Evolutionary conservation across 129 eudicot genomes (phyloP).

Genomic region (Helianthus tuberosus): DNA sequence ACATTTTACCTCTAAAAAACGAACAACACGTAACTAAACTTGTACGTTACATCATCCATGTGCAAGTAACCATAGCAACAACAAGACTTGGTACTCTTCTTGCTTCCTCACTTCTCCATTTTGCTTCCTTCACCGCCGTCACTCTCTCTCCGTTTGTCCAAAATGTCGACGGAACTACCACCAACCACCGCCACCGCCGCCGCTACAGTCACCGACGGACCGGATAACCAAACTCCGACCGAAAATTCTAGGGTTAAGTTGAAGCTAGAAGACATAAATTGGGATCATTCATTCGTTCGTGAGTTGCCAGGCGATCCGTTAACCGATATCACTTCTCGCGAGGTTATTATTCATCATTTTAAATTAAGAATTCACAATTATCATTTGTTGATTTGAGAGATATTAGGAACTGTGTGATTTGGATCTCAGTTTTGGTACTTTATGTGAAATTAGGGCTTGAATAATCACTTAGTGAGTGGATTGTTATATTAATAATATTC

Average conservation of each 20-base stretch:
- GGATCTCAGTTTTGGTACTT: conserved; percentile 8
- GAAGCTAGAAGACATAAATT: conserved; percentile 78
- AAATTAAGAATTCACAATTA: neutral
- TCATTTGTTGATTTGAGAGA: neutral
- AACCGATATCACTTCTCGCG: conserved; percentile 63
- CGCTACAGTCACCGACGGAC: conserved; percentile 46
- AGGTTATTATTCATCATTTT: conserved; percentile 43
- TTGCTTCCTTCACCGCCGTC: conserved; percentile 28
- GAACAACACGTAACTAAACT: too few species aligned
- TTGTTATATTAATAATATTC: neutral
- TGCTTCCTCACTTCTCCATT: conserved; percentile 20
- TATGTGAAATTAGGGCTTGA: conserved; percentile 9
- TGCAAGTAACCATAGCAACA: neutral
- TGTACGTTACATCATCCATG: too few species aligned
- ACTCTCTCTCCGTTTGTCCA: conserved; percentile 12
- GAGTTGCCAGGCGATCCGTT: conserved; percentile 83
- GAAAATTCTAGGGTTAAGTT: conserved; percentile 37
- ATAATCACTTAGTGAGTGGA: neutral
- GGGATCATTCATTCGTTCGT: conserved; percentile 92
- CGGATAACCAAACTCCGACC: conserved; percentile 39
- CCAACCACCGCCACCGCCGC: conserved; percentile 16
- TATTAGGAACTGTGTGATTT: conserved; percentile 5
- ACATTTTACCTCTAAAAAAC: too few species aligned
- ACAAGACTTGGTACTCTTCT: conserved; percentile 38
- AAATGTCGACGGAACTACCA: conserved; percentile 39